Conservation (phyloP, 495 filamentous ascomycete genomes). For the Barbatosphaeria neglecta region DNA sequence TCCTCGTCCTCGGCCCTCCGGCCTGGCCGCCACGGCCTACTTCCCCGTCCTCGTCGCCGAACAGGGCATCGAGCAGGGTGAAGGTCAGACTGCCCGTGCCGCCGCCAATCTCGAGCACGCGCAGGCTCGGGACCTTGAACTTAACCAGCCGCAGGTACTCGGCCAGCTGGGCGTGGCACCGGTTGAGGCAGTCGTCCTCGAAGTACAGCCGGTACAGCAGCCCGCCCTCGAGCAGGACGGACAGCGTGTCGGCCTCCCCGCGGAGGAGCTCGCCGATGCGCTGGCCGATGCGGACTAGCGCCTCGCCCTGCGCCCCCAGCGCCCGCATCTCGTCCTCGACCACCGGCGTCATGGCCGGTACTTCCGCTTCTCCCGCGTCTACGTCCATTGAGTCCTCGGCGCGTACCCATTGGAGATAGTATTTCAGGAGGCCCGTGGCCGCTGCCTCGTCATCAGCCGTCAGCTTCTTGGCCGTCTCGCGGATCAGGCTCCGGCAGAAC, state of each 20-base stretch:
- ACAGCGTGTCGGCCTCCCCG: slow-evolving; percentile 20
- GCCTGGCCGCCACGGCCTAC: too few relatives aligned
- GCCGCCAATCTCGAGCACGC: slow-evolving; percentile 34
- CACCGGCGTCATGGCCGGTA: neutral
- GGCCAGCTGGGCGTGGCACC: neutral
- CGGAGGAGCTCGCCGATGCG: slow-evolving; percentile 22
- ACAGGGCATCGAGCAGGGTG: neutral
- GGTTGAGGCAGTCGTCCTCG: neutral
- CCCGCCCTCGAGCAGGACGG: slow-evolving; percentile 12
- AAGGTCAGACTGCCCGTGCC: slow-evolving; percentile 23
- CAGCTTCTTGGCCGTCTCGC: neutral
- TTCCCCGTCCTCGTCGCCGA: neutral
- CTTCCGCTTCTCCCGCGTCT: neutral
- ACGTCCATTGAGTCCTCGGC: neutral
- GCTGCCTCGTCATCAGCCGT: neutral
- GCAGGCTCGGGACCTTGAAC: slow-evolving; percentile 16
- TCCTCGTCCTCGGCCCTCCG: too few relatives aligned
- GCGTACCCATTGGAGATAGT: neutral
- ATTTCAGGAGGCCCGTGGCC: neutral
- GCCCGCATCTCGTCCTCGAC: neutral
- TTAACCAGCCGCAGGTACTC: neutral
- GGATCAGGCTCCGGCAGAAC: neutral
- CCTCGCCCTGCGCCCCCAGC: neutral
- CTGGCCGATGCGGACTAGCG: neutral
- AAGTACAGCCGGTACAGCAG: neutral